Evolutionary conservation across 306 rosid species (phyloP), one percentile per base, ranked within the genome.

Genomic region (Corylus heterophylla): DNA sequence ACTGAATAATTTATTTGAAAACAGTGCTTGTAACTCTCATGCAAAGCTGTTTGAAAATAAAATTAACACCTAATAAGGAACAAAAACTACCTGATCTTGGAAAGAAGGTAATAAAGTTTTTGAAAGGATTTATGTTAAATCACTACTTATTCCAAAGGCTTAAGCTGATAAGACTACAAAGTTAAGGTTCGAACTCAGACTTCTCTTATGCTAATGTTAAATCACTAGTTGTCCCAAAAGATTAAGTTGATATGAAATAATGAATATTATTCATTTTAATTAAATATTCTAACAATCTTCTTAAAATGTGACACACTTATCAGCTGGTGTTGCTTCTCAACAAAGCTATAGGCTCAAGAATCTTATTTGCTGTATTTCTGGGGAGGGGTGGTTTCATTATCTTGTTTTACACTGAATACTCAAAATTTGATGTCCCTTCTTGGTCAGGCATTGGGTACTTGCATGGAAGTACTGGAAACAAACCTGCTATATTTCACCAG

Each of bases 371-470:
- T 58, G 11, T 37, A 37, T 39, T 67, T 39, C 49, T 18, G 12
- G 25, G 25, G 69, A 63, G 5, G 20, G 70, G 18, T 35, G 45
- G 70, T 12, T 39, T 16, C 72, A 45, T 49, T 54, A 12, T 56
- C 27, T 17, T 48, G 18, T 37, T 56, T 14, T 50, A 29, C 47
- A 12, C 37, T 50, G 12, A 35, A 27, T 25, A 37, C 45, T 54
- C 7, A 63, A 64, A 42, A 48, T 42, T 71, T 69, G 54, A 74
- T 74, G 35, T 82, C n/a, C 1, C n/a, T 74, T 84, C 27, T 7
- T 35, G 71, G 55, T 69, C 90, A 94, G 98, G 98, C 54, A 87
- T 94, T 77, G 63, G 74, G 71, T 92, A 92, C 85, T 88, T 94
- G 62, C 98, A 94, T 69, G 88, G 82, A 49, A 87, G 71, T 54